Evolutionary conservation across 208 protist species (phyloP), one percentile per base, ranked within the genome.

Genomic region (Zelonia costaricensis): DNA sequence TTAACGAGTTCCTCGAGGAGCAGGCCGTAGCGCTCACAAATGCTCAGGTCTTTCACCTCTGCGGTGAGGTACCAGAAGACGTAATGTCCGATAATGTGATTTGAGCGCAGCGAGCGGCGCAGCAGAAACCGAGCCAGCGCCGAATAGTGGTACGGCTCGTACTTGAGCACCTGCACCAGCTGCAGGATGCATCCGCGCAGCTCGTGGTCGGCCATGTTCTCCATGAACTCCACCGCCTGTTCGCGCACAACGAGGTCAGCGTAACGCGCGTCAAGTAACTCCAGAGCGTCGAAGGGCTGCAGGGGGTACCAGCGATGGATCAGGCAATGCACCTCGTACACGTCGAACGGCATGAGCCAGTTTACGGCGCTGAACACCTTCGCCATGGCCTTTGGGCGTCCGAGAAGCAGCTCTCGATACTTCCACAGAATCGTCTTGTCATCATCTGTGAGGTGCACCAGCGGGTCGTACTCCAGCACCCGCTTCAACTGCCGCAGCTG

Each of bases 41-140:
- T 84, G 18, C 43, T 63, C 16, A 71, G 51, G 35, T 92, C 78
- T 30, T 88, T 77, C 58, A 95, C 79, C 58, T 97, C 90, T 1
- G 92, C 85, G 52, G 90, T 80, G 18, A 98, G 74, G 63, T 91
- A 88, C 92, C 87, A 95, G 60, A 94, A 97, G 3, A 95, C 76
- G 57, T 81, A 80, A 48, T 91, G 85, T 16, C 83, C 91, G 58
- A 94, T 85, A 15, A 88, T 67, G 56, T 91, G 80, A 27, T 92
- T 90, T 0, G 74, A 87, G 12, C 60, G 43, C 8, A 97, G 55
- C 31, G 82, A 82, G 25, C 92, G 80, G 6, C 65, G 43, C 7
- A 97, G 60, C 3, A 96, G 68, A 76, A 92, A 94, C 27, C 74
- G 69, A 4, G 74, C 74, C 2, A 97, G 60, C 0, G 86, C 68